These are phyloP conservation scores for Suaeda aralocaspica DNA, from an alignment of 148 eudicot genomes.

Conservation along the genomic window DNA sequence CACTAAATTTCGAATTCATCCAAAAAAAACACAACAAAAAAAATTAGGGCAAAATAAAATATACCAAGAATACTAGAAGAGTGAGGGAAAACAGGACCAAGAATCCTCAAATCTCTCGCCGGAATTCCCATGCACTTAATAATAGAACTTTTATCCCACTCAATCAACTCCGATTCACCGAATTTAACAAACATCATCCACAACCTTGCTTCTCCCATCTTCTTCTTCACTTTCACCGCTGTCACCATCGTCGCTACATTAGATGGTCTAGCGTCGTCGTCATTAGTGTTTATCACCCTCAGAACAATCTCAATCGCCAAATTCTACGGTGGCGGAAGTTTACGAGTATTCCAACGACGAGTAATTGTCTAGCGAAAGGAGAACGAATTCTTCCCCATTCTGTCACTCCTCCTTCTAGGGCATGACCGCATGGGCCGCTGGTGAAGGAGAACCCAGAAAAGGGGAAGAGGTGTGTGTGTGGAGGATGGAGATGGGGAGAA, in stretches of 20 bases:
- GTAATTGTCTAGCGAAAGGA: slow-evolving; percentile 31
- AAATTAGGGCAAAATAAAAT: neutral
- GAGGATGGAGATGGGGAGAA: too few species aligned
- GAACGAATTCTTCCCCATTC: slow-evolving; percentile 51
- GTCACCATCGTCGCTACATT: slow-evolving; percentile 21
- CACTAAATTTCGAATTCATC: too few species aligned
- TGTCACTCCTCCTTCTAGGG: neutral
- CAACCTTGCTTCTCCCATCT: slow-evolving; percentile 67
- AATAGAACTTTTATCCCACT: slow-evolving; percentile 72
- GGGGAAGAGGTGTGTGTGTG: too few species aligned
- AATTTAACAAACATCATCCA: slow-evolving; percentile 78
- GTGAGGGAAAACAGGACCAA: slow-evolving; percentile 87
- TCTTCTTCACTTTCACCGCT: slow-evolving; percentile 61
- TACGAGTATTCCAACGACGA: slow-evolving; percentile 30
- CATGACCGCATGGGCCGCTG: too few species aligned
- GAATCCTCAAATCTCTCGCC: slow-evolving; percentile 86
- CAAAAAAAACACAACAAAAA: neutral
- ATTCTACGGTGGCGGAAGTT: slow-evolving; percentile 10
- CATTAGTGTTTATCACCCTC: neutral
- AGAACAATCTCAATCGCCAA: slow-evolving; percentile 28
- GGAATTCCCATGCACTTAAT: slow-evolving; percentile 70
- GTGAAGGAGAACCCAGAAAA: too few species aligned
- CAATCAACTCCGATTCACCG: slow-evolving; percentile 72
- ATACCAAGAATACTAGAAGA: slow-evolving; percentile 87
- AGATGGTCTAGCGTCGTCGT: slow-evolving; percentile 5